Base-by-base conservation (phyloP, 768 basidiomycete species). In the Auricularia heimuer region DNA sequence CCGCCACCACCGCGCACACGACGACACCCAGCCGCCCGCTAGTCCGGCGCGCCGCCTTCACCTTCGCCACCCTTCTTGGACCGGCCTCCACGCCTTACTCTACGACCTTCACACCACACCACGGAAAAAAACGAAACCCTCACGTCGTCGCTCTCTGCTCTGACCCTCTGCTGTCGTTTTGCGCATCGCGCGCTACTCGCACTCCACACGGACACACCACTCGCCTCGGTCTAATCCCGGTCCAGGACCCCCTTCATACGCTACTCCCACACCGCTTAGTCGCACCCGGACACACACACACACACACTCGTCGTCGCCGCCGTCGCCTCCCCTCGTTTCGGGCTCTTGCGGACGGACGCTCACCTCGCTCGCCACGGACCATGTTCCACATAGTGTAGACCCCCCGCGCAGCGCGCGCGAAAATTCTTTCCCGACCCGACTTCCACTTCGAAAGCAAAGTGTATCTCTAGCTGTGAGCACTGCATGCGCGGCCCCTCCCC, bases 381-480 rank as follows among this genome's bases (percentile, higher is more conserved):
- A 33, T 60, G 56, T 35, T 60, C 56, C 21, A 21, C 18, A 42
- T 60, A 60, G 29, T 24, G 11, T 60, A 60, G 56, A 60, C 24
- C 8, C 24, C 24, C 14, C 24, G 7, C 24, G 56, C 11, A 12
- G 56, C 56, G 56, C 12, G n/a, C 16, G 34, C 56, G 14, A 24
- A 33, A 33, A n/a, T 14, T 18, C 34, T 29, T 29, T 14, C 34
- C 56, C 24, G 29, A 11, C 33, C 56, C 24, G 24, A 60, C 24
- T 60, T 29, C 24, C 56, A 4, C 56, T 18, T 7, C 7, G 18
- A 10, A 29, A 33, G 24, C 24, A 60, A 12, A 33, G 29, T 60
- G 56, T 60, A 60, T 60, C 56, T 24, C 8, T 60, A 60, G 56
- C 56, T 60, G 56, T 60, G 56, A 60, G 56, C 56, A 60, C 56